These are phyloP conservation scores for Colletotrichum gloeosporioides DNA, from an alignment of 2,329 filamentous ascomycete genomes.

Conservation along the genomic window DNA sequence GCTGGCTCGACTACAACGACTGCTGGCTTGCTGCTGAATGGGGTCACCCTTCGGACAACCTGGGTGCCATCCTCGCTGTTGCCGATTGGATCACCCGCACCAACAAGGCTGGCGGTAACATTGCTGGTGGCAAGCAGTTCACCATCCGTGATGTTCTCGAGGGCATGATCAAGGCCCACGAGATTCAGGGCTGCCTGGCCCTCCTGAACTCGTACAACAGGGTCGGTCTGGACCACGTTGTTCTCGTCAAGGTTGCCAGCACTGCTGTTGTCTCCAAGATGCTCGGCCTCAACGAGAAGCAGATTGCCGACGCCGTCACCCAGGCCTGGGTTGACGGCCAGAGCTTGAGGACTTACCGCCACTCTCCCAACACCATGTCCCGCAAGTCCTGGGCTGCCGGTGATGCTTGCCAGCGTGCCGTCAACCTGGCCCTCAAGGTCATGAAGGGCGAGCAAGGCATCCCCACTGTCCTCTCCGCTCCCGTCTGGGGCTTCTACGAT, in stretches of 20 bases:
- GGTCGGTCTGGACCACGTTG: conserved; percentile 96
- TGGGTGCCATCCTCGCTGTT: conserved; percentile 94
- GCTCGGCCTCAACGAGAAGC: conserved; percentile 85
- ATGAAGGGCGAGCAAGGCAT: conserved; percentile 90
- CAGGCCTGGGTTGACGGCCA: conserved; percentile 99
- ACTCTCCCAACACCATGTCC: conserved; percentile 99
- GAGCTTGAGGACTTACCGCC: conserved; percentile 93
- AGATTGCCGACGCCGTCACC: conserved; percentile 94
- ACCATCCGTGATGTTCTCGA: conserved; percentile 91
- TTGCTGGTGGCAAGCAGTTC: conserved; percentile 86
- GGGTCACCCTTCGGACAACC: conserved; percentile 98
- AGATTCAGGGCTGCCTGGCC: conserved; percentile 96
- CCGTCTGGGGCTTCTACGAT: conserved; percentile 98
- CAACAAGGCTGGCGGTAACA: conserved; percentile 75
- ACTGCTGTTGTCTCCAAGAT: conserved; percentile 95
- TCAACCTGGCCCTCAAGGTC: conserved; percentile 90
- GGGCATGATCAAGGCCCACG: conserved; percentile 98
- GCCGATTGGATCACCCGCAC: conserved; percentile 98
- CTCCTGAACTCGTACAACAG: conserved; percentile 99
- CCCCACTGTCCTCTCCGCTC: conserved; percentile 90
- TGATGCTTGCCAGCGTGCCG: conserved; percentile 94
- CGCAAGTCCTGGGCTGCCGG: conserved; percentile 99
- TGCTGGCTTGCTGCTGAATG: conserved; percentile 99
- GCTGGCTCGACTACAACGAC: conserved; percentile 99
- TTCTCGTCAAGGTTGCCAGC: conserved; percentile 96